Evolutionary conservation across 495 filamentous ascomycete species (phyloP), one percentile per base, ranked within the genome.

Genomic region (Cercophora scortea): DNA sequence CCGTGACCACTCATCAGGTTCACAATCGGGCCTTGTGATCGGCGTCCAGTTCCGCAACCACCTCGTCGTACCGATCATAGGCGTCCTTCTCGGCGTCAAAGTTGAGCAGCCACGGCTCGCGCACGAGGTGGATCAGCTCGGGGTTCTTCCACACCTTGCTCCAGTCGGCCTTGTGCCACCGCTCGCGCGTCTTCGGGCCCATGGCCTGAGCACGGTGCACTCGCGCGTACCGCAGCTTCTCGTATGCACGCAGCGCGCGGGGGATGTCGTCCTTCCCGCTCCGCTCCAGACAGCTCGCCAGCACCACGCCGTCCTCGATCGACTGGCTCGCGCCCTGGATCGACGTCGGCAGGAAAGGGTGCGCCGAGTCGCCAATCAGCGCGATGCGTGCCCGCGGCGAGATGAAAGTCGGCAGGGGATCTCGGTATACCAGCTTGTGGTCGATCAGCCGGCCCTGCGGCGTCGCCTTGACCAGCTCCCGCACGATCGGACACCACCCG

Each of bases 401-500:
- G 15, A 85, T 74, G 75, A 85, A 90, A 0, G 74, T 81, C 4
- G 82, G 81, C 6, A 86, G 66, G 0, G 84, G 84, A 54, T 88
- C 83, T 43, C 86, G 76, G 62, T 82, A 86, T 3, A 89, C 78
- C 0, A 89, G 72, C 59, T 88, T 87, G 78, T 81, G 86, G 59
- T 89, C 83, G 38, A 89, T 79, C 19, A 86, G 58, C 32, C 75
- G 64, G 32, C 73, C 69, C 35, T 75, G 66, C 0, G 81, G 82
- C 11, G 83, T 87, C 49, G 75, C 73, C 38, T 79, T 76, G 8
- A 86, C 66, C 32, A 86, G 75, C 38, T 78, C 75, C 18, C 74
- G 76, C 40, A 81, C 72, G 25, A 83, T 66, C 0, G 80, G 79
- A 53, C 86, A 84, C 84, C 85, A 90, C 38, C 77, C 83, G 36